Percentiles rank a stretch among this genome's conserved stretches.
These are phyloP conservation scores for Leccinum ochraceum DNA, from an alignment of 768 basidiomycete genomes.

Conservation along the genomic window DNA sequence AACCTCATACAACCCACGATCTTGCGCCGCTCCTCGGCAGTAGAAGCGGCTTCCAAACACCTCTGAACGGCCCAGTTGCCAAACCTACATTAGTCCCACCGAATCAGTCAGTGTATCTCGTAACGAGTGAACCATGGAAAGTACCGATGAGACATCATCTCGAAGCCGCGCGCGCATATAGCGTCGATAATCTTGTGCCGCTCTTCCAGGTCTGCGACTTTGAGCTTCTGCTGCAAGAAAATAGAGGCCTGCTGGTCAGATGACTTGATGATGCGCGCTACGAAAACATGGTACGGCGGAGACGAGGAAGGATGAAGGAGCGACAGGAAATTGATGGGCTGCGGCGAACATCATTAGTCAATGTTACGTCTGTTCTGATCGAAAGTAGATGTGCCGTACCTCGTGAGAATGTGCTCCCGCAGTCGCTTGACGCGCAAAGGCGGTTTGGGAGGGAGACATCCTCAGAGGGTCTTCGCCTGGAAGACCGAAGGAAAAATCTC, in stretches of 20 bases:
- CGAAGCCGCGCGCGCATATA: slow-evolving; percentile 79
- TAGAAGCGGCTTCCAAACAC: slow-evolving; percentile 79
- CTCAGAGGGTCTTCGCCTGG: slow-evolving; percentile 32
- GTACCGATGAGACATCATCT: slow-evolving; percentile 91
- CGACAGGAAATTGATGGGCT: slow-evolving; percentile 91
- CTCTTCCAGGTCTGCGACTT: slow-evolving; percentile 78
- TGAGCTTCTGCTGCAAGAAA: slow-evolving; percentile 87
- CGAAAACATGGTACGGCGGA: slow-evolving; percentile 81
- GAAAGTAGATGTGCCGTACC: slow-evolving; percentile 38
- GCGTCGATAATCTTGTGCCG: slow-evolving; percentile 84
- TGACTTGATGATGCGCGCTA: slow-evolving; percentile 82
- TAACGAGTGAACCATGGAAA: slow-evolving; percentile 4
- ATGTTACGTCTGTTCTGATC: slow-evolving; percentile 5
- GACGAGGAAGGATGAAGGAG: slow-evolving; percentile 83
- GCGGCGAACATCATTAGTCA: slow-evolving; percentile 15
- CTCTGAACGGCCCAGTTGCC: slow-evolving; percentile 92
- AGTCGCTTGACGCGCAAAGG: slow-evolving; percentile 30
- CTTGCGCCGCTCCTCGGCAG: slow-evolving; percentile 72
- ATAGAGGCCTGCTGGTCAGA: slow-evolving; percentile 92
- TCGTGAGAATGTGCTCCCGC: slow-evolving; percentile 45
- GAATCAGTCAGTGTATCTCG: slow-evolving; percentile 12
- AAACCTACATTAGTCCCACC: slow-evolving; percentile 50
- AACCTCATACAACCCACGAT: slow-evolving; percentile 88
- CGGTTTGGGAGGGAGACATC: slow-evolving; percentile 29
- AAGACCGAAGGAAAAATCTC: slow-evolving; percentile 26